Evolutionary conservation across 345 rosid genomes (phyloP).

Genomic region (Acer campestre): DNA sequence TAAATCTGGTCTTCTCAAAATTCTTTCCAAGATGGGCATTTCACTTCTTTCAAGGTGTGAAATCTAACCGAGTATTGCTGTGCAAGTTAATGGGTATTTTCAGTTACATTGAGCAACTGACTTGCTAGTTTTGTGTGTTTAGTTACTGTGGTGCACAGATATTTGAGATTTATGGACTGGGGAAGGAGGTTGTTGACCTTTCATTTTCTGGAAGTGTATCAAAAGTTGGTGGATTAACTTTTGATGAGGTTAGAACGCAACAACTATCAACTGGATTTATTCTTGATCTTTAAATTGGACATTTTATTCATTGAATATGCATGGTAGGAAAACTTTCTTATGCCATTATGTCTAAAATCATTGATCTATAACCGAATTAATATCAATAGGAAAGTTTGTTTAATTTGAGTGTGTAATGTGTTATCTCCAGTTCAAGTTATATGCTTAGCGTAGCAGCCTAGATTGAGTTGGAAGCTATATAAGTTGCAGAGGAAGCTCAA

Average conservation of each 20-base stretch:
- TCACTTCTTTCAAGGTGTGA: slow-evolving; percentile 91
- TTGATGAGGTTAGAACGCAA: slow-evolving; percentile 74
- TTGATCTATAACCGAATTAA: slow-evolving; percentile 2
- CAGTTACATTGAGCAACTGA: slow-evolving; percentile 21
- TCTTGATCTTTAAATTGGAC: slow-evolving; percentile 5
- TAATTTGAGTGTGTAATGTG: neutral
- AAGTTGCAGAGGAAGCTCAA: neutral
- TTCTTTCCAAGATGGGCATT: slow-evolving; percentile 98
- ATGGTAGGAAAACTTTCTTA: neutral
- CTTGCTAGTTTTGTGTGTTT: slow-evolving; percentile 34
- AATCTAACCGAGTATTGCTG: slow-evolving; percentile 14
- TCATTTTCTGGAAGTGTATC: slow-evolving; percentile 91
- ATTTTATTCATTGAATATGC: neutral
- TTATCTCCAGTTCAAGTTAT: neutral
- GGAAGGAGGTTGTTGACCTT: slow-evolving; percentile 78
- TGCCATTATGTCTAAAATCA: slow-evolving; percentile 1
- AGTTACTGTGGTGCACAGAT: slow-evolving; percentile 99
- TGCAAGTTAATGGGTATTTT: slow-evolving; percentile 5
- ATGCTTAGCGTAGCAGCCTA: too few species aligned
- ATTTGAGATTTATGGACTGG: slow-evolving; percentile 96
- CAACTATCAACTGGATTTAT: neutral
- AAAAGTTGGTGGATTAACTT: slow-evolving; percentile 81
- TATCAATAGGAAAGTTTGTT: slow-evolving; percentile 2
- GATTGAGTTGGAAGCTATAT: neutral
- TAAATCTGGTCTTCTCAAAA: slow-evolving; percentile 89